phyloP scores from a whole-genome alignment of 768 basidiomycete genomes.

The Sarcodon sp. region DNA sequence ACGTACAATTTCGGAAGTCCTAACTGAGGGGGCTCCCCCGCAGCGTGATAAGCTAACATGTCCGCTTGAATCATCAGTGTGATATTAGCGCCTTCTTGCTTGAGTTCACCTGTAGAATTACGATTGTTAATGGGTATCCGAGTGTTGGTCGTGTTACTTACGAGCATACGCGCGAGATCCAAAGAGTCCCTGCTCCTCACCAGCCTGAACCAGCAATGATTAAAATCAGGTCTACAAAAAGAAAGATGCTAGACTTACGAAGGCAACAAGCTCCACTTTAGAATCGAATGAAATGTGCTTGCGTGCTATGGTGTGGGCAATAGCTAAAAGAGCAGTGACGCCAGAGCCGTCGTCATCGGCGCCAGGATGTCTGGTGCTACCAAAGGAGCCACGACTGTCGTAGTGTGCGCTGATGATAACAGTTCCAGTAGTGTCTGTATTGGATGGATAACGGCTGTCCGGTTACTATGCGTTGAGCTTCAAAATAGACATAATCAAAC shows the following conservation, averaged over 20 bases:
- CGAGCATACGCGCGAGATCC: conserved; percentile 75
- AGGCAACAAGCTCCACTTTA: conserved; percentile 71
- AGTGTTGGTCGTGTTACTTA: conserved; percentile 21
- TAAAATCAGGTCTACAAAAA: not conserved
- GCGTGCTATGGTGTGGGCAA: conserved; percentile 62
- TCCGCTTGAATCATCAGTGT: conserved; percentile 85
- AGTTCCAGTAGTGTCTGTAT: conserved; percentile 43
- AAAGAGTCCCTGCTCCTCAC: conserved; percentile 82
- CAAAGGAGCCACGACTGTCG: conserved; percentile 85
- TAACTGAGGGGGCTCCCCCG: conserved; percentile 71
- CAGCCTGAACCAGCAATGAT: conserved; percentile 20
- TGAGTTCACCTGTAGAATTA: conserved; percentile 37
- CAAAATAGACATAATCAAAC: not conserved
- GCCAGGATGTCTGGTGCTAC: conserved; percentile 52
- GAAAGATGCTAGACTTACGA: conserved; percentile 21
- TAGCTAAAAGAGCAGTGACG: conserved; percentile 61
- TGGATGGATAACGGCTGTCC: conserved; percentile 42
- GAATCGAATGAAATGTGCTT: conserved; percentile 58
- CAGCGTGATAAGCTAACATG: conserved; percentile 79
- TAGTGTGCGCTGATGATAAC: conserved; percentile 82
- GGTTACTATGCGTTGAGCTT: not conserved
- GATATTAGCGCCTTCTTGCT: conserved; percentile 45
- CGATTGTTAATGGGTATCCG: not conserved
- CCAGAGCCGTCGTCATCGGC: conserved; percentile 56
- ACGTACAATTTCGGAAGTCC: conserved; percentile 63